Percentiles rank a stretch among this genome's conserved stretches.
Conservation (phyloP, 371 early-diverging fungal genomes). For the Apophysomyces ossiformis region DNA sequence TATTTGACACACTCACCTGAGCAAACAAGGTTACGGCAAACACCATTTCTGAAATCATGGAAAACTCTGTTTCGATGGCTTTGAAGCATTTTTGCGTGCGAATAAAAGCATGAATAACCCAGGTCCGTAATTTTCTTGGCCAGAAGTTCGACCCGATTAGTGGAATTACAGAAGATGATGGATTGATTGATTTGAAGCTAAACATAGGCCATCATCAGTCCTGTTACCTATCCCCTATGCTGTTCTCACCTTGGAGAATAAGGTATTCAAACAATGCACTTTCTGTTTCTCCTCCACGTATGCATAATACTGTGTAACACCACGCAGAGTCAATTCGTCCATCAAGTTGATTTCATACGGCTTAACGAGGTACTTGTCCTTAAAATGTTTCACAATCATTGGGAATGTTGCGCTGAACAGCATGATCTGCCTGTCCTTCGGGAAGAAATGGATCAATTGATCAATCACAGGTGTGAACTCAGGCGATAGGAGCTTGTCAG, state of each 20-base stretch:
- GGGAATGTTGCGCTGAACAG: slow-evolving; percentile 99
- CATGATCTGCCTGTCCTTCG: slow-evolving; percentile 91
- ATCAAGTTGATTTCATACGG: slow-evolving; percentile 98
- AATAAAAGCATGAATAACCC: slow-evolving; percentile 98
- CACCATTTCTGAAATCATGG: slow-evolving; percentile 97
- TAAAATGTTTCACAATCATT: slow-evolving; percentile 93
- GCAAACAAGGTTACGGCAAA: slow-evolving; percentile 95
- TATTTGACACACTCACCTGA: slow-evolving; percentile 57
- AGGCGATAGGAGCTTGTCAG: slow-evolving; percentile 96
- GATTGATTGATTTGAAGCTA: slow-evolving; percentile 98
- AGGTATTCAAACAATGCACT: slow-evolving; percentile 96
- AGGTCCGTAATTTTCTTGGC: slow-evolving; percentile 98
- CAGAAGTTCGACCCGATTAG: slow-evolving; percentile 96
- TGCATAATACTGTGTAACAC: slow-evolving; percentile 99
- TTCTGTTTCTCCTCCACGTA: slow-evolving; percentile 98
- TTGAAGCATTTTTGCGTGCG: slow-evolving; percentile 98
- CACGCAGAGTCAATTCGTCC: slow-evolving; percentile 97
- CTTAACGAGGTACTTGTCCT: slow-evolving; percentile 90
- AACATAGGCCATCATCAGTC: background rate
- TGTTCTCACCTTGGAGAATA: slow-evolving; percentile 86
- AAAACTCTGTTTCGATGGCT: slow-evolving; percentile 98
- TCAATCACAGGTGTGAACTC: slow-evolving; percentile 98
- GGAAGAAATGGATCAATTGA: slow-evolving; percentile 85
- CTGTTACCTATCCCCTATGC: background rate
- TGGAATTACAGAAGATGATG: slow-evolving; percentile 99